Base-by-base conservation (phyloP, 2,329 filamentous ascomycete species). In the Pseudogymnoascus sp. region DNA sequence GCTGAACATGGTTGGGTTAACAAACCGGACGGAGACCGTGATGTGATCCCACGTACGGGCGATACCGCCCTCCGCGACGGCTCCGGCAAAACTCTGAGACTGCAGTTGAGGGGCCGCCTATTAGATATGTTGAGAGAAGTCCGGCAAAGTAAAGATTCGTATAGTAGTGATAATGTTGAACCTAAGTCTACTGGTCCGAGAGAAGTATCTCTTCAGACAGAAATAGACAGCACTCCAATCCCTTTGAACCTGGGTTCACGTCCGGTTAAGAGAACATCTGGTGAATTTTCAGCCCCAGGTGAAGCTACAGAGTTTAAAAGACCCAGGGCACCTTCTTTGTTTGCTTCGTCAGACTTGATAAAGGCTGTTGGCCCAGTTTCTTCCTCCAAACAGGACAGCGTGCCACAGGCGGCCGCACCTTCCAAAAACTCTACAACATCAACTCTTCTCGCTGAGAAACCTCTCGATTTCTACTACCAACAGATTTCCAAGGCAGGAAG, bases 1-100 rank as follows among this genome's bases (percentile, higher is more conserved):
- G n/a, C 18, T 20, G 18, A 22, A 33, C 47, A 30, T n/a, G 54
- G 58, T 4, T 65, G 65, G 64, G 43, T 62, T 9, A 9, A 25
- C 12, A 64, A 66, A 30, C 62, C 62, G 2, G 61, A 60, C 9
- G 64, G 47, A 14, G 64, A 66, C 1, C 35, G 50, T 5, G 62
- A 60, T 59, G 37, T 63, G 12, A 22, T 66, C n/a, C 63, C 64
- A 20, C 25, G 38, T 25, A 6, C 20, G 4, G 59, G 57, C 6
- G 58, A 58, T 9, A 14, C 59, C 12, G 36, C 6, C 2, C 43
- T 7, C 6, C 47, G 41, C 25, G 57, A 60, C 11, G 7, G 59
- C 14, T 60, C 59, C 6, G n/a, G 39, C 11, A 38, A 14, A 1
- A 63, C 64, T 38, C 50, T 57, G 9, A 30, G 18, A 5, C 2